A percentile compares a stretch with the other conserved stretches of the same genome.
phyloP scores from a whole-genome alignment of 2,329 filamentous ascomycete species.

The Cadophora gregata region DNA sequence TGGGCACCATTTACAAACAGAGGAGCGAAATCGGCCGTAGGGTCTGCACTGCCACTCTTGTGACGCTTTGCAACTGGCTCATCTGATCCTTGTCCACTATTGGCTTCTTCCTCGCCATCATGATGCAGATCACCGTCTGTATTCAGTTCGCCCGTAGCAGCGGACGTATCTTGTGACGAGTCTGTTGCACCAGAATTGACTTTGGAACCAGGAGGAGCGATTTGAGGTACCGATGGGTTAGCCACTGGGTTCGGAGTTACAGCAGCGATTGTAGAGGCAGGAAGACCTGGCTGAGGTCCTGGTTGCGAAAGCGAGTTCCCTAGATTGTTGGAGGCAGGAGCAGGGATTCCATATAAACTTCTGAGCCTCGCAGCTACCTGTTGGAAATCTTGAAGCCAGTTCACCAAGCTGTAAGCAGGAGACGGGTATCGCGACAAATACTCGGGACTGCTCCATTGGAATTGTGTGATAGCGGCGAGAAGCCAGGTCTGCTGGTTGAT shows the following conservation, averaged over 20 bases:
- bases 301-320: no score
- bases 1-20: background rate
- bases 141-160: background rate
- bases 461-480: conserved; percentile 3
- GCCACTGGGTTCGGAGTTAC: background rate
- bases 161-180: background rate
- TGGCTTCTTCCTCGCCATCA: background rate
- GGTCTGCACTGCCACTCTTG: conserved; percentile 32
- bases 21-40: conserved; percentile 20
- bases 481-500: background rate
- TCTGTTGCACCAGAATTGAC: background rate
- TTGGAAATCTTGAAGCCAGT: background rate
- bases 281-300: no score
- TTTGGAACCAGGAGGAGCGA: background rate
- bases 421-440: background rate
- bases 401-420: background rate
- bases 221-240: no score
- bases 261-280: background rate
- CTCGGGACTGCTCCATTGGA: conserved; percentile 1
- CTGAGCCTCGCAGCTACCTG: background rate
- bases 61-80: conserved; percentile 9
- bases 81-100: background rate
- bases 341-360: background rate
- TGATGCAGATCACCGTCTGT: background rate
- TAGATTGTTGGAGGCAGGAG: background rate